These are phyloP conservation scores for Aspergillus latus DNA, from an alignment of 2,329 filamentous ascomycete genomes.

Conservation along the genomic window DNA sequence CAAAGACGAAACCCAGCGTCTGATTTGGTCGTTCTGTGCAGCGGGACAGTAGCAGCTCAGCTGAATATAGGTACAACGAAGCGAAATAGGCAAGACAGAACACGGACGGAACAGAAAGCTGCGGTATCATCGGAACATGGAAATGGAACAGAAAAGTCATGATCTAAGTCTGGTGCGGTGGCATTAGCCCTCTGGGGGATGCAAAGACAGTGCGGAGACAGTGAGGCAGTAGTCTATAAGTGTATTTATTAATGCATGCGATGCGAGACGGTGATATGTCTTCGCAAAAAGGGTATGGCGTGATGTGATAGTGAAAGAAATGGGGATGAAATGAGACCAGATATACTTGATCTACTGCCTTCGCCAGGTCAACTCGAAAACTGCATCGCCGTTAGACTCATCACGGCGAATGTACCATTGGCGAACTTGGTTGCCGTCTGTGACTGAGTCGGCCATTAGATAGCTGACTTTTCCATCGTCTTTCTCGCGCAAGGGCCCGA, in stretches of 20 bases:
- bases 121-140: conserved; percentile 17
- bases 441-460: conserved; percentile 47
- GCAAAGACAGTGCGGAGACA: not conserved
- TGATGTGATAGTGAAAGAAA: not conserved
- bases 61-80: conserved; percentile 4
- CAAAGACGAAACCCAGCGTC: not conserved
- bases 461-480: conserved; percentile 55
- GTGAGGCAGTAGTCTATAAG: conserved; percentile 16
- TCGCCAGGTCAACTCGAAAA: conserved; percentile 43
- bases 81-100: conserved; percentile 2
- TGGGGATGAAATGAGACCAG: not conserved
- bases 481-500: conserved; percentile 52
- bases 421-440: conserved; percentile 48
- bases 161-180: conserved; percentile 17
- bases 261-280: not conserved
- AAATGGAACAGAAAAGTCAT: conserved; percentile 16
- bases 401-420: conserved; percentile 57
- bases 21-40: not conserved
- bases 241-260: conserved; percentile 7
- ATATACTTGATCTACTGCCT: not conserved
- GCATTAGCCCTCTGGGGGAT: conserved; percentile 13
- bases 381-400: conserved; percentile 39
- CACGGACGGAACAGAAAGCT: not conserved
- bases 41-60: not conserved
- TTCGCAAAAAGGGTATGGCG: not conserved